Percentiles rank a stretch among this genome's conserved stretches.
Conservation (phyloP, 352 stramenopile species). For the Pythium diclinum region DNA sequence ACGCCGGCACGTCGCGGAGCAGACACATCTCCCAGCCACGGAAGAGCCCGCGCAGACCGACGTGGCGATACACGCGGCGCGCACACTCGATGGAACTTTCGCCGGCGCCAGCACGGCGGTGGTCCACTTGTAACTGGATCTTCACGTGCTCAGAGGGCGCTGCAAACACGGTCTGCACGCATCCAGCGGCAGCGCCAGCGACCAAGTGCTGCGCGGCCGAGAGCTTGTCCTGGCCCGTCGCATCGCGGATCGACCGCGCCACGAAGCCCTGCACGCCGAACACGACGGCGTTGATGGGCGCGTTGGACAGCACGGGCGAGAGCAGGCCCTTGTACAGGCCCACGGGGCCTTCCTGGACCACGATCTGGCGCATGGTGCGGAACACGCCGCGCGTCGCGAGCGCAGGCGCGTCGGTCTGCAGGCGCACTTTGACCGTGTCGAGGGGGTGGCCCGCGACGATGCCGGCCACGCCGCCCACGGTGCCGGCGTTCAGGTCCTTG, state of each 20-base stretch:
- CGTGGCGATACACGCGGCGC: slow-evolving; percentile 33
- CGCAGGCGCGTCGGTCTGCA: slow-evolving; percentile 58
- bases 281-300: slow-evolving; percentile 81
- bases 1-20: slow-evolving; percentile 73
- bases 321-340: slow-evolving; percentile 76
- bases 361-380: slow-evolving; percentile 49
- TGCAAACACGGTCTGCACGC: slow-evolving; percentile 70
- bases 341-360: slow-evolving; percentile 48
- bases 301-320: slow-evolving; percentile 79
- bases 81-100: slow-evolving; percentile 55
- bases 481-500: slow-evolving; percentile 83
- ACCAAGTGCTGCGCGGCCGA: slow-evolving; percentile 48
- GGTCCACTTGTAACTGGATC: slow-evolving; percentile 77
- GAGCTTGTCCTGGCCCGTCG: slow-evolving; percentile 29
- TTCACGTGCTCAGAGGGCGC: slow-evolving; percentile 79
- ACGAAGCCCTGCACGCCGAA: slow-evolving; percentile 75
- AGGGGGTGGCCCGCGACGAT: slow-evolving; percentile 80
- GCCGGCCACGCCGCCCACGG: slow-evolving; percentile 71
- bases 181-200: slow-evolving; percentile 52
- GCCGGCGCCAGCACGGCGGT: slow-evolving; percentile 29
- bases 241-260: slow-evolving; percentile 43
- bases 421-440: slow-evolving; percentile 85
- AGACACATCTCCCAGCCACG: slow-evolving; percentile 68
- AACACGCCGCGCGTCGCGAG: slow-evolving; percentile 35
- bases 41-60: slow-evolving; percentile 52